Base-by-base conservation (phyloP, 169 alveolate species). In the Theileria equi region DNA sequence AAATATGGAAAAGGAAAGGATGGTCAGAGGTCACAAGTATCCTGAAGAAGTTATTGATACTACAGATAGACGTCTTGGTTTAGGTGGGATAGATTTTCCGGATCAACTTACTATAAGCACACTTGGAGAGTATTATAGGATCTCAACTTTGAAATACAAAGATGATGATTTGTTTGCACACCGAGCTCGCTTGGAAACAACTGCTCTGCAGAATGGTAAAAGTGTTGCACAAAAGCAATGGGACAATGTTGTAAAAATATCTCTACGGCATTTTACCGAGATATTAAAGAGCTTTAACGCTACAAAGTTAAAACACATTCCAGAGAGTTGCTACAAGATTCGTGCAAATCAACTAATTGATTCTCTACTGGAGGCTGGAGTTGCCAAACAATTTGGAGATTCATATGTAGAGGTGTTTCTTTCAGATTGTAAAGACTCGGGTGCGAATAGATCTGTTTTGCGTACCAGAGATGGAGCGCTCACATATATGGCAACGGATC, bases 401-500 rank as follows among this genome's bases (percentile, higher is more conserved):
- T 13, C 45, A 38, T 38, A 13, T 13, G n/a, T 38, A 13, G 66
- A 55, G 61, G 66, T 55, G 26, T 29, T 36, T 11, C n/a, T 16
- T n/a, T 25, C 21, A 7, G 31, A 28, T 3, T 5, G 32, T 29
- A 44, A 44, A 44, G 19, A 25, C 52, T 44, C 52, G 23, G 64
- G 61, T 3, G 71, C 16, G 45, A 59, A 55, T 48, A 57, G 59
- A 48, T 11, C 79, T 2, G 84, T 74, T 1, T 31, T 74, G 36
- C 38, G 69, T 19, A 70, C 88, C 25, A 74, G 57, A 41, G 86
- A 81, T 43, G 81, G 84, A 8, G 60, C 80, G 28, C 70, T 65
- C 50, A 86, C 92, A 4, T 86, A 86, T 57, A 83, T 84, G 31
- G 88, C 90, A 16, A 70, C 80, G 36, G 92, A 86, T 41, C 21